These are phyloP conservation scores for Lactifluus piperatus DNA, from an alignment of 768 basidiomycete species.

Conservation along the genomic window DNA sequence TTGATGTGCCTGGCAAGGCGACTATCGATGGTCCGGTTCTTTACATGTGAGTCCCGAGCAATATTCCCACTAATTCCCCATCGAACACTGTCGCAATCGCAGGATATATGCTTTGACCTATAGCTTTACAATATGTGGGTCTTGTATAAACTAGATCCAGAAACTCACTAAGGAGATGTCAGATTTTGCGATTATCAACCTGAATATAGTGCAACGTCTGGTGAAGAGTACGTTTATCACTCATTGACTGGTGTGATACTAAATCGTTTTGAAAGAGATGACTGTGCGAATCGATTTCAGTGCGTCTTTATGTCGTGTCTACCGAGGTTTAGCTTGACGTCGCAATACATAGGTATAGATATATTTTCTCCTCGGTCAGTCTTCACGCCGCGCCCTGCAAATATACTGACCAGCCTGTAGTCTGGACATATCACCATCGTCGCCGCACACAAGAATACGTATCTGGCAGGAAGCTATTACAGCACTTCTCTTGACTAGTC, in stretches of 20 bases:
- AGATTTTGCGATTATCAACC: constrained; percentile 61
- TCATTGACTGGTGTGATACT: neutral
- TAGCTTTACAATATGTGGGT: constrained; percentile 54
- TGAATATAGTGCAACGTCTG: constrained; percentile 38
- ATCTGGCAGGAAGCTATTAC: constrained; percentile 78
- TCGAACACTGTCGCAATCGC: neutral
- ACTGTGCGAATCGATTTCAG: constrained; percentile 67
- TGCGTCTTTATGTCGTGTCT: constrained; percentile 28
- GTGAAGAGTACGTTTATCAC: constrained; percentile 47
- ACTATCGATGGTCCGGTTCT: constrained; percentile 56
- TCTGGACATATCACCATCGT: constrained; percentile 46
- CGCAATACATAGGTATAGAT: constrained; percentile 48
- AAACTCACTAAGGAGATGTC: constrained; percentile 13
- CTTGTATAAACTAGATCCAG: neutral
- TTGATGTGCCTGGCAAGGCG: constrained; percentile 45
- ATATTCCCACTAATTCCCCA: neutral
- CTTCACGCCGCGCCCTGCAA: neutral
- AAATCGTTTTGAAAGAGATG: constrained; percentile 32
- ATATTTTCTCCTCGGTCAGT: constrained; percentile 66
- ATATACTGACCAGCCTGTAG: constrained; percentile 27
- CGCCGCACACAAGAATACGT: constrained; percentile 54
- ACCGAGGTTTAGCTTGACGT: neutral
- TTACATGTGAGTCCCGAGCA: constrained; percentile 42
- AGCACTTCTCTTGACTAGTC: constrained; percentile 51
- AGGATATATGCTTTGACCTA: constrained; percentile 53